A percentile compares a stretch with the other conserved stretches of the same genome.
These are phyloP conservation scores for Haberlea rhodopensis DNA, from an alignment of 257 asterid species.

Conservation along the genomic window DNA sequence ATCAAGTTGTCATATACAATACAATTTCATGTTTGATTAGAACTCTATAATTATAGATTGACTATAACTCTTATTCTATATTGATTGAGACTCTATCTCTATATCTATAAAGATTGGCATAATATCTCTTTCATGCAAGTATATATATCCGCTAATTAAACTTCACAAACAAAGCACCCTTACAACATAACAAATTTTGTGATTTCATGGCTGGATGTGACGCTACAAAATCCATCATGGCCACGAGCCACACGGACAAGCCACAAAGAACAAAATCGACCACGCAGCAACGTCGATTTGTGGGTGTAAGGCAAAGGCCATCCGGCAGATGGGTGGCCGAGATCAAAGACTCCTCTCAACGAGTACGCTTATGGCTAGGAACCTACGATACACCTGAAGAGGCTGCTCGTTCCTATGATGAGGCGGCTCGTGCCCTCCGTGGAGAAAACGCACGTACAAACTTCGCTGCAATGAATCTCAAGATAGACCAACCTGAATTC, in stretches of 20 bases:
- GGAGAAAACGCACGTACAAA: slow-evolving; percentile 87
- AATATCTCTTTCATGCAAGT: slow-evolving; percentile 18
- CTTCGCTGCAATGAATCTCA: slow-evolving; percentile 35
- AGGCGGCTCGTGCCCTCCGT: slow-evolving; percentile 81
- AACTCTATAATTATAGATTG: too few species aligned
- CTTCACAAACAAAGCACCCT: slow-evolving; percentile 11
- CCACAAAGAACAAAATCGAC: slow-evolving; percentile 34
- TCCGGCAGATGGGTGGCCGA: slow-evolving; percentile 95
- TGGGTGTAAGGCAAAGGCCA: slow-evolving; percentile 82
- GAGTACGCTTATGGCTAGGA: slow-evolving; percentile 81
- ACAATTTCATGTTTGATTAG: too few species aligned
- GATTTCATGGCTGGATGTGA: slow-evolving; percentile 52
- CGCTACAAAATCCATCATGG: slow-evolving; percentile 30
- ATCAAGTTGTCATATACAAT: too few species aligned
- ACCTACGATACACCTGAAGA: slow-evolving; percentile 89
- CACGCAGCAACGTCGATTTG: slow-evolving; percentile 49
- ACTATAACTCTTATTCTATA: too few species aligned
- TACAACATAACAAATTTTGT: background rate
- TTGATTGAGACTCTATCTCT: too few species aligned
- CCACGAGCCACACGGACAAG: slow-evolving; percentile 26
- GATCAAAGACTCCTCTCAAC: slow-evolving; percentile 82
- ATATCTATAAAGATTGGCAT: background rate
- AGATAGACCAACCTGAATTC: slow-evolving; percentile 15
- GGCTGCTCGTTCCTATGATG: slow-evolving; percentile 85
- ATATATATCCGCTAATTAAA: background rate